Evolutionary conservation across 805 yeast genomes (phyloP).

Genomic region (Sugiyamaella americana): DNA sequence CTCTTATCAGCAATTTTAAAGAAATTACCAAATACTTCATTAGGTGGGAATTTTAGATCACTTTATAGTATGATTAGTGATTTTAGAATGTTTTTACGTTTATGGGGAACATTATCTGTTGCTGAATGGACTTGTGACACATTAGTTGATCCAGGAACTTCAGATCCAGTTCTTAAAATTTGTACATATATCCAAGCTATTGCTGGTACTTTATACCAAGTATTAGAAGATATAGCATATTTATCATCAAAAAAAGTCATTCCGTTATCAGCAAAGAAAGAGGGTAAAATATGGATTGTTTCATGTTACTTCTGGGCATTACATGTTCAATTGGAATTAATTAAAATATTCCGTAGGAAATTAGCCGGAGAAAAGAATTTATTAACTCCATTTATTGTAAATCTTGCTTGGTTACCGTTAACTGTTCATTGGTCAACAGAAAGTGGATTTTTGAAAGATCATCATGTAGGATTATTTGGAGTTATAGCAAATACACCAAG

Average conservation of each 20-base stretch:
- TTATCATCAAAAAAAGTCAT: constrained; percentile 33
- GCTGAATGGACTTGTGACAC: constrained; percentile 34
- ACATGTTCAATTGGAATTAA: constrained; percentile 34
- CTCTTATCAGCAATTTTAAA: constrained; percentile 10
- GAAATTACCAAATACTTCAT: constrained; percentile 1
- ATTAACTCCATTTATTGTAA: constrained; percentile 28
- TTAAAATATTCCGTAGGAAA: constrained; percentile 18
- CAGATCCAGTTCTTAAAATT: constrained; percentile 26
- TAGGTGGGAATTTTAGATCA: constrained; percentile 11
- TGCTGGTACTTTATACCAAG: constrained; percentile 34
- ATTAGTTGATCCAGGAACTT: constrained; percentile 26
- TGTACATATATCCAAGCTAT: constrained; percentile 33
- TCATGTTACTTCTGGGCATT: constrained; percentile 36
- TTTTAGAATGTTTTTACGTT: constrained; percentile 34
- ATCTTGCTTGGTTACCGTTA: constrained; percentile 38
- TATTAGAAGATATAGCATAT: constrained; percentile 38
- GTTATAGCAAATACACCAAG: constrained; percentile 30
- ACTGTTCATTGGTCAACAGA: constrained; percentile 39
- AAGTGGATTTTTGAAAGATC: constrained; percentile 30
- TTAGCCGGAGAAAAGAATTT: constrained; percentile 11
- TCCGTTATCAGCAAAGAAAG: constrained; percentile 24
- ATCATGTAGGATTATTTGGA: constrained; percentile 36
- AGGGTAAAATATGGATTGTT: constrained; percentile 32
- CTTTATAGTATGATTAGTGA: constrained; percentile 29
- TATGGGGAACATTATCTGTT: constrained; percentile 34